Percentiles rank a stretch among this genome's conserved stretches.
Evolutionary conservation across 73 alveolate species (phyloP).

Genomic region (Stentor roeselii): DNA sequence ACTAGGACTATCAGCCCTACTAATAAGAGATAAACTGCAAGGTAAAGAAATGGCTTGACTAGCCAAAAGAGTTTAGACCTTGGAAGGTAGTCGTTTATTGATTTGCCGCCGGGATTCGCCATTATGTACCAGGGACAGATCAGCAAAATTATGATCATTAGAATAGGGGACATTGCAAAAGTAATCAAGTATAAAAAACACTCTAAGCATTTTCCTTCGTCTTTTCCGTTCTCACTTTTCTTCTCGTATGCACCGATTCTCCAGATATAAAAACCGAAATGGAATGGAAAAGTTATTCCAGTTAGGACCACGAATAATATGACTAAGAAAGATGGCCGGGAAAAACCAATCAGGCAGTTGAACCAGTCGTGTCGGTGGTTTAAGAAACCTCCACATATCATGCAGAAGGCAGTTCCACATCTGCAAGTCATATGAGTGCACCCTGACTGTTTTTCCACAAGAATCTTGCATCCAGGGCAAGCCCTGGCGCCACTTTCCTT

Average conservation of each 20-base stretch:
- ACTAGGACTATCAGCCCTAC: neutral
- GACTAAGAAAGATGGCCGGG: neutral
- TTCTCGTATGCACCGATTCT: neutral
- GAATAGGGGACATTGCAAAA: neutral
- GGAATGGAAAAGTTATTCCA: neutral
- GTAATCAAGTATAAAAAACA: too few relatives aligned
- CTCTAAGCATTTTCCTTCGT: neutral
- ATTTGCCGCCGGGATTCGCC: neutral
- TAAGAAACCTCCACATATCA: neutral
- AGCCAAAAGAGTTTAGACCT: neutral
- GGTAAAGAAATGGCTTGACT: neutral
- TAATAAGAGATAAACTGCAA: neutral
- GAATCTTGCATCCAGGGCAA: conserved; percentile 6
- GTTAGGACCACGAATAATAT: neutral
- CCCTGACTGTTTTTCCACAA: conserved; percentile 6
- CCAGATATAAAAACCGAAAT: neutral
- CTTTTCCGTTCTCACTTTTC: neutral
- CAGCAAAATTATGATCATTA: neutral
- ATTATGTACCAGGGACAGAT: neutral
- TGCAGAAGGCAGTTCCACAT: conserved; percentile 7
- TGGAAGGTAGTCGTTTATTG: neutral
- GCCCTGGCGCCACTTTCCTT: neutral
- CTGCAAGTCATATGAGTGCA: neutral
- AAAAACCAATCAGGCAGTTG: neutral
- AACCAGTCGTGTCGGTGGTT: neutral